A percentile compares a stretch with the other conserved stretches of the same genome.
These are phyloP conservation scores for Postia placenta DNA, from an alignment of 768 basidiomycete genomes.

Conservation along the genomic window DNA sequence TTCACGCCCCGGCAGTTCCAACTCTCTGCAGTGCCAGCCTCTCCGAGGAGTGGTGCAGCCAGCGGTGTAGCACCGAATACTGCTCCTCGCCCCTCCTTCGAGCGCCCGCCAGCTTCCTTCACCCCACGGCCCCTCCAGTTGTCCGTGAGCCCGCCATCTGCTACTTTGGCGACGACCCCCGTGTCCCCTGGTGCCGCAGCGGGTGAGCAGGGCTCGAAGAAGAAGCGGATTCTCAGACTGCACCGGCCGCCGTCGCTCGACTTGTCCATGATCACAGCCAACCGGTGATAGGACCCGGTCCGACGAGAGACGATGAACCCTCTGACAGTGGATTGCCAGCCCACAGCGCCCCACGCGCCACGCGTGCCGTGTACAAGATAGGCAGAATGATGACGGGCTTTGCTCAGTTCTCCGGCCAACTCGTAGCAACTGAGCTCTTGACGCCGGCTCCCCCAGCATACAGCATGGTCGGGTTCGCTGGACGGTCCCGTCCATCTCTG, in stretches of 20 bases:
- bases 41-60: background rate
- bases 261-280: background rate
- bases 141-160: background rate
- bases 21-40: background rate
- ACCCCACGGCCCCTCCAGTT: conserved; percentile 2
- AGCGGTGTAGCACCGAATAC: background rate
- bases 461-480: too few relatives aligned
- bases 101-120: background rate
- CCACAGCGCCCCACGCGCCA: too few relatives aligned
- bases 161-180: background rate
- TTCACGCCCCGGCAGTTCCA: conserved; percentile 1
- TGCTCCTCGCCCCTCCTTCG: background rate
- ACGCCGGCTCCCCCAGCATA: too few relatives aligned
- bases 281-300: too few relatives aligned
- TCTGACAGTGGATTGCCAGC: too few relatives aligned
- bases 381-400: too few relatives aligned
- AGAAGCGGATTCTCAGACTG: conserved; percentile 1
- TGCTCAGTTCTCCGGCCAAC: too few relatives aligned
- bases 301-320: too few relatives aligned
- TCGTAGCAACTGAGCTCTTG: too few relatives aligned
- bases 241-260: conserved; percentile 4
- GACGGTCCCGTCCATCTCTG: too few relatives aligned
- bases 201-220: background rate
- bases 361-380: too few relatives aligned
- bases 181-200: background rate